Percentiles rank a stretch among this genome's conserved stretches.
phyloP scores from a whole-genome alignment of 371 early-diverging fungal species.

The Mucor mucedo region DNA sequence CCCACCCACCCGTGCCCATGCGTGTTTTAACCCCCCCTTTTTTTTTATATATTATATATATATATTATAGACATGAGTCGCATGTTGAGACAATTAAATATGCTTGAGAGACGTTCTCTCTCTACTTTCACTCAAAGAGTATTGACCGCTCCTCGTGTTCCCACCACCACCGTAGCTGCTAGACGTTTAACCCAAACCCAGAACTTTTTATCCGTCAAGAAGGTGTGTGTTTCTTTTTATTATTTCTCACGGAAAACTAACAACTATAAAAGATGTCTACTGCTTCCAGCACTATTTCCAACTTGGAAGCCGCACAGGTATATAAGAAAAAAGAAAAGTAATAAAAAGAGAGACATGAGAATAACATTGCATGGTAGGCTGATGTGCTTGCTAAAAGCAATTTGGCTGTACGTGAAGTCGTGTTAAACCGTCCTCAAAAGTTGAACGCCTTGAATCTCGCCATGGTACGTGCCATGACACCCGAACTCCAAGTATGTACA shows the following conservation, averaged over 20 bases:
- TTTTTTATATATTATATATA: neutral
- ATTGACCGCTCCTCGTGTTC: constrained; percentile 15
- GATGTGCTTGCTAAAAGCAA: constrained; percentile 46
- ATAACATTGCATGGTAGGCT: constrained; percentile 8
- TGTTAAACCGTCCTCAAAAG: constrained; percentile 88
- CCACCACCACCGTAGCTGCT: constrained; percentile 23
- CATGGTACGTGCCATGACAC: constrained; percentile 87
- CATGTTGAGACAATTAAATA: constrained; percentile 33
- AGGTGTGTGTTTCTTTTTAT: constrained; percentile 1
- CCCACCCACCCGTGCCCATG: too few relatives aligned
- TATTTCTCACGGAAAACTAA: neutral
- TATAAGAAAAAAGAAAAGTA: neutral
- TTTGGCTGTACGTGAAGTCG: constrained; percentile 75
- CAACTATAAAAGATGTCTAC: constrained; percentile 20
- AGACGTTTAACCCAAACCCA: constrained; percentile 33
- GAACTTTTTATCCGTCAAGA: constrained; percentile 17
- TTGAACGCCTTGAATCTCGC: constrained; percentile 86
- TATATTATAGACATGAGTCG: constrained; percentile 31
- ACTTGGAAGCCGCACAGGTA: constrained; percentile 23
- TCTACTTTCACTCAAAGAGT: constrained; percentile 11
- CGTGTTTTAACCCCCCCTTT: neutral
- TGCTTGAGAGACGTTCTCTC: constrained; percentile 24
- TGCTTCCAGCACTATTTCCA: constrained; percentile 10
- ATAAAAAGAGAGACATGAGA: neutral
- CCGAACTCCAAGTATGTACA: constrained; percentile 73